Conservation (phyloP, 768 basidiomycete species). For the Agaricus blazei region DNA sequence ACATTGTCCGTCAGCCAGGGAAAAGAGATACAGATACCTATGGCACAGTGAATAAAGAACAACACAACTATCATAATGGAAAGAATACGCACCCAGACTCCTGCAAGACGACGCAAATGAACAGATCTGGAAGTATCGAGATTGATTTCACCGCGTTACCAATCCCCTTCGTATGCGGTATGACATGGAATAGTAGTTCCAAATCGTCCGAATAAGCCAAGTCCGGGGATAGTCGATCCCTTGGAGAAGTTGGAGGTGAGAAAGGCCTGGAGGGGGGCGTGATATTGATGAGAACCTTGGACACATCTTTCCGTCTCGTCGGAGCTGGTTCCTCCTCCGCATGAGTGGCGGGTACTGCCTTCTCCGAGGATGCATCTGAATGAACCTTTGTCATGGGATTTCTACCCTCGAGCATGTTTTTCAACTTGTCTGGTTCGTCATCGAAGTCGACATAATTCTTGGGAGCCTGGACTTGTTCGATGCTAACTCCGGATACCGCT, state of each 20-base stretch:
- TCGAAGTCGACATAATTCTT: conserved; percentile 80
- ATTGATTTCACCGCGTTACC: conserved; percentile 42
- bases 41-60: not conserved
- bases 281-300: conserved; percentile 41
- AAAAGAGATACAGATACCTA: conserved; percentile 52
- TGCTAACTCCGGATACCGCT: conserved; percentile 67
- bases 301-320: conserved; percentile 28
- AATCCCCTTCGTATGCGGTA: conserved; percentile 40
- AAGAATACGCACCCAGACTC: conserved; percentile 51
- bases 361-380: conserved; percentile 19
- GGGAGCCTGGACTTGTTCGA: conserved; percentile 69
- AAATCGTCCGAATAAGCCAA: conserved; percentile 22
- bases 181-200: conserved; percentile 35
- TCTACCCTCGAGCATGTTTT: conserved; percentile 61
- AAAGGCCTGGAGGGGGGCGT: conserved; percentile 35
- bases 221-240: conserved; percentile 19
- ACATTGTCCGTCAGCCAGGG: conserved; percentile 44
- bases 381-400: conserved; percentile 32
- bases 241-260: conserved; percentile 35
- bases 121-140: conserved; percentile 34
- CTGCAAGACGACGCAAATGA: conserved; percentile 50
- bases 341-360: conserved; percentile 19
- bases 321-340: conserved; percentile 21
- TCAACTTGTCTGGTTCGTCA: conserved; percentile 72
- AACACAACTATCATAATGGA: too few species aligned